Percentiles rank a stretch among this genome's conserved stretches.
These are phyloP conservation scores for Sambucus nigra DNA, from an alignment of 129 eudicot species.

Conservation along the genomic window DNA sequence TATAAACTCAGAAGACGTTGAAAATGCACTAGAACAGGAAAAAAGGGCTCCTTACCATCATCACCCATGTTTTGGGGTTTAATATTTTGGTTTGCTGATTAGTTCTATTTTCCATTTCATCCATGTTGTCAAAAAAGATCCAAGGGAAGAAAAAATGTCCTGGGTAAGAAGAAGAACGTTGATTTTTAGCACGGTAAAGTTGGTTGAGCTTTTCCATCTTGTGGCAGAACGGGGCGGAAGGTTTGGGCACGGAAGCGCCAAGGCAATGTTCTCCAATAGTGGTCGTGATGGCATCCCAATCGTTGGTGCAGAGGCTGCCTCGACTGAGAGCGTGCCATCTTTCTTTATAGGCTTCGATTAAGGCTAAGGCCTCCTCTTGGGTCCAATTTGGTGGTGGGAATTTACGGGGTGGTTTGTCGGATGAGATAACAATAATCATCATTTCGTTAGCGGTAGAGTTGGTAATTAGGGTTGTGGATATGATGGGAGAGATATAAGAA, in stretches of 20 bases:
- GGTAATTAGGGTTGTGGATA: too few species aligned
- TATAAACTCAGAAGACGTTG: too few species aligned
- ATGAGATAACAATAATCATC: constrained; percentile 17
- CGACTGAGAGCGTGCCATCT: constrained; percentile 87
- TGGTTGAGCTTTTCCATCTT: constrained; percentile 98
- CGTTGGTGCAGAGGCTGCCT: constrained; percentile 76
- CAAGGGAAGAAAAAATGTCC: constrained; percentile 64
- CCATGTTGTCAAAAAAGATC: constrained; percentile 79
- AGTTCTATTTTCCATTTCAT: constrained; percentile 72
- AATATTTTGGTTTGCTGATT: neutral
- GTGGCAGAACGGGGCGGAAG: constrained; percentile 97
- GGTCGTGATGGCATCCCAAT: constrained; percentile 84
- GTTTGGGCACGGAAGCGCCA: constrained; percentile 48
- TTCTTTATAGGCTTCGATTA: constrained; percentile 79
- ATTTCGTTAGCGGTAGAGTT: too few species aligned
- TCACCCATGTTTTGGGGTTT: too few species aligned
- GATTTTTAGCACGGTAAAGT: constrained; percentile 74
- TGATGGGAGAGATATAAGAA: too few species aligned
- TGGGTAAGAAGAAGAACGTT: constrained; percentile 55
- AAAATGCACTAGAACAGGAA: too few species aligned
- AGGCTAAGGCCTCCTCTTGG: constrained; percentile 64
- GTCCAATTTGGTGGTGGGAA: constrained; percentile 97
- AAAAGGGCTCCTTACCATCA: too few species aligned
- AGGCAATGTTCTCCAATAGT: constrained; percentile 45
- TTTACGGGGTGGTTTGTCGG: constrained; percentile 33